Conservation (phyloP, 148 eudicot species). For the Pharnaceum exiguum region DNA sequence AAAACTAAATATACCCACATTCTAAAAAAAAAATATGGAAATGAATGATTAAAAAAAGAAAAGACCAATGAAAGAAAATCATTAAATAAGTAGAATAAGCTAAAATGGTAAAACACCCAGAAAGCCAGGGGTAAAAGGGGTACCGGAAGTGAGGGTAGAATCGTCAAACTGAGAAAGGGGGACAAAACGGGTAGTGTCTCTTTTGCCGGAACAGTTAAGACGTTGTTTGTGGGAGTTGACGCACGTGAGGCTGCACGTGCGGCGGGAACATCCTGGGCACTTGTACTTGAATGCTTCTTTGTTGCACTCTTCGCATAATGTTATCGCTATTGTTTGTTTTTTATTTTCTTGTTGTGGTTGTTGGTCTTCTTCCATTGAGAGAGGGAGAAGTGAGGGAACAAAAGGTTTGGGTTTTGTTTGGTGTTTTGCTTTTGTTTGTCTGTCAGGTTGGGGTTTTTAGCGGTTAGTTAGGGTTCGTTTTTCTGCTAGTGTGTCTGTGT, state of each 20-base stretch:
- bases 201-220: constrained; percentile 63
- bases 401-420: too few species aligned
- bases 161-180: constrained; percentile 74
- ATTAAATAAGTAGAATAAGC: not conserved
- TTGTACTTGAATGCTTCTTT: constrained; percentile 61
- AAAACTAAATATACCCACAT: too few species aligned
- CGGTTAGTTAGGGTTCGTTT: too few species aligned
- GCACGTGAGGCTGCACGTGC: constrained; percentile 74
- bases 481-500: too few species aligned
- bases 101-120: not conserved
- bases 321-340: not conserved
- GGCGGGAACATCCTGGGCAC: constrained; percentile 77
- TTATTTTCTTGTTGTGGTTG: not conserved
- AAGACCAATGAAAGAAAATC: too few species aligned
- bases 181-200: constrained; percentile 46
- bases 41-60: too few species aligned
- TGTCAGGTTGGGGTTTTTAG: too few species aligned
- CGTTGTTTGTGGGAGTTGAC: constrained; percentile 77
- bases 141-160: constrained; percentile 73
- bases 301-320: constrained; percentile 75
- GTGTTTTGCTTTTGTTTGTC: too few species aligned
- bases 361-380: constrained; percentile 6
- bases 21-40: too few species aligned
- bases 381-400: not conserved
- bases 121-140: not conserved